These are phyloP conservation scores for Vigna angularis DNA, from an alignment of 306 rosid species.

Conservation along the genomic window DNA sequence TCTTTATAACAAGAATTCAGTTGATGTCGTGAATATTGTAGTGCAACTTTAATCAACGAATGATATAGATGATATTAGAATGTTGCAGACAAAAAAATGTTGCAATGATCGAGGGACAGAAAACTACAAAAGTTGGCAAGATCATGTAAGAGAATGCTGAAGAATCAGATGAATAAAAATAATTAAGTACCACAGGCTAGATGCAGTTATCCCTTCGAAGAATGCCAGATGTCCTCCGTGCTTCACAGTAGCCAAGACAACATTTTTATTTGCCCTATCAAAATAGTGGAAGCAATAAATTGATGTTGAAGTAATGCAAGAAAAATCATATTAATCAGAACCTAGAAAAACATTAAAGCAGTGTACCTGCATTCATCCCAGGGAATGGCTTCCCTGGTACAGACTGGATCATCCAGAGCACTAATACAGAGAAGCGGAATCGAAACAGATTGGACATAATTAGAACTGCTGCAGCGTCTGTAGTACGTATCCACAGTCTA, in stretches of 20 bases:
- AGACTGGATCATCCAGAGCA: slow-evolving; percentile 97
- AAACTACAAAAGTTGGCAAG: slow-evolving; percentile 14
- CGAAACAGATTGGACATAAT: slow-evolving; percentile 77
- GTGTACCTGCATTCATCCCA: slow-evolving; percentile 99
- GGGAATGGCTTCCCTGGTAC: slow-evolving; percentile 98
- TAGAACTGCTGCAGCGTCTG: slow-evolving; percentile 82
- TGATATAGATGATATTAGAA: slow-evolving; percentile 8
- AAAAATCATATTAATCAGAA: slow-evolving; percentile 36
- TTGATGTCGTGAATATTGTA: slow-evolving; percentile 23
- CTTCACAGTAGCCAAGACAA: slow-evolving; percentile 74
- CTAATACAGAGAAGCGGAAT: slow-evolving; percentile 90
- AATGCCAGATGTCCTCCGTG: slow-evolving; percentile 89
- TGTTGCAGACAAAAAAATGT: not conserved
- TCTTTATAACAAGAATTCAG: slow-evolving; percentile 1
- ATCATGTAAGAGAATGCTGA: slow-evolving; percentile 21
- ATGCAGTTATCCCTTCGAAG: slow-evolving; percentile 87
- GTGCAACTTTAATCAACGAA: slow-evolving; percentile 24
- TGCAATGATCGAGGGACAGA: not conserved
- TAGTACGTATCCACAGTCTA: slow-evolving; percentile 95
- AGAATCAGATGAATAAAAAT: slow-evolving; percentile 29
- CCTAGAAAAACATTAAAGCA: slow-evolving; percentile 35
- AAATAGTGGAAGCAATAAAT: slow-evolving; percentile 25
- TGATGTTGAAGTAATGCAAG: slow-evolving; percentile 8
- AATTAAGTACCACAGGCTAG: slow-evolving; percentile 71
- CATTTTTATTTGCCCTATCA: slow-evolving; percentile 69